A percentile compares a stretch with the other conserved stretches of the same genome.
phyloP scores from a whole-genome alignment of 331 rosid genomes.

The Rosa hybrid region DNA sequence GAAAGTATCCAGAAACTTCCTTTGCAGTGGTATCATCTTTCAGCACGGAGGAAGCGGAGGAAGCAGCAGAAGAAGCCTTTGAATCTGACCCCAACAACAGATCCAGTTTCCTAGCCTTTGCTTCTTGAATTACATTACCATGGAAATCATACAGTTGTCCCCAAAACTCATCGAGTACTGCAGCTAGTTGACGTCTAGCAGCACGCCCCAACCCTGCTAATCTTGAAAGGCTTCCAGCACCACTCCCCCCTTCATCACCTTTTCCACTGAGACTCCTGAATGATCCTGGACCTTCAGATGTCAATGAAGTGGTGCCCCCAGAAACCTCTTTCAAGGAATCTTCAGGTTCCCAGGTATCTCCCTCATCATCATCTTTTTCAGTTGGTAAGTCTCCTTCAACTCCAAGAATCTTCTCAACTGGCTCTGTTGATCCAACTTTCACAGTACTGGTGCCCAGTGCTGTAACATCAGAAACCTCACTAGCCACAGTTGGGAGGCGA shows the following conservation, averaged over 20 bases:
- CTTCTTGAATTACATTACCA: slow-evolving; percentile 64
- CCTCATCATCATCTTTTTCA: slow-evolving; percentile 74
- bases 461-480: slow-evolving; percentile 44
- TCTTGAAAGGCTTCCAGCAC: slow-evolving; percentile 91
- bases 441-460: slow-evolving; percentile 28
- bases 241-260: slow-evolving; percentile 84
- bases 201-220: slow-evolving; percentile 94
- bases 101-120: slow-evolving; percentile 69
- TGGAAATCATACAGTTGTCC: slow-evolving; percentile 78
- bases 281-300: slow-evolving; percentile 87
- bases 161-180: slow-evolving; percentile 87
- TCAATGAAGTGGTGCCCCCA: slow-evolving; percentile 40
- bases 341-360: slow-evolving; percentile 77
- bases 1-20: slow-evolving; percentile 46
- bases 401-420: slow-evolving; percentile 54
- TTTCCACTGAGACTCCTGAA: slow-evolving; percentile 82
- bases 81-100: slow-evolving; percentile 58
- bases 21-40: slow-evolving; percentile 53
- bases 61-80: slow-evolving; percentile 21
- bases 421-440: slow-evolving; percentile 38
- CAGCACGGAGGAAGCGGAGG: slow-evolving; percentile 31
- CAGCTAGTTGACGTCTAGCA: slow-evolving; percentile 86
- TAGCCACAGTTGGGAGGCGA: slow-evolving; percentile 37
- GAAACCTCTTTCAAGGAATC: slow-evolving; percentile 56
- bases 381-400: slow-evolving; percentile 50